phyloP scores from a whole-genome alignment of 345 rosid genomes.

The Rhodomyrtus tomentosa region DNA sequence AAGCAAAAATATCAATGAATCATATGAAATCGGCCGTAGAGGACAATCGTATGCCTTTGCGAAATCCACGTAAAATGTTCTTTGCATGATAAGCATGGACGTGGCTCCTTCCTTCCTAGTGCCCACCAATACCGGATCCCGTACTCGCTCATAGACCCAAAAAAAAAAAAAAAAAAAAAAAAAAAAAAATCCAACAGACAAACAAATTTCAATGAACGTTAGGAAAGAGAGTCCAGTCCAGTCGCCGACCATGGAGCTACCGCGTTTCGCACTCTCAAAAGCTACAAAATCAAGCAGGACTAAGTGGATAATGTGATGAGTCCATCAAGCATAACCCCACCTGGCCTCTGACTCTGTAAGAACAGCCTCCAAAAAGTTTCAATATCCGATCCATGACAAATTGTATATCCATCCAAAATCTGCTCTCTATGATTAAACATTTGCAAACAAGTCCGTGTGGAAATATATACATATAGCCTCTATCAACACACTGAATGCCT shows the following conservation, averaged over 20 bases:
- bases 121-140: neutral
- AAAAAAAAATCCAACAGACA: too few species aligned
- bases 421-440: neutral
- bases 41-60: neutral
- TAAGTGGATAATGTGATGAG: neutral
- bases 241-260: neutral
- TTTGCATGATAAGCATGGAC: neutral
- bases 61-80: neutral
- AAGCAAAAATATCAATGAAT: slow-evolving; percentile 1
- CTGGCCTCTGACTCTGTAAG: neutral
- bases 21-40: neutral
- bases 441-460: neutral
- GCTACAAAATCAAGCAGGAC: neutral
- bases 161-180: too few species aligned
- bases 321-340: neutral
- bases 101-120: neutral
- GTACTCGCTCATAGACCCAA: neutral
- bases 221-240: neutral
- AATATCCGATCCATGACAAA: neutral
- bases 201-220: neutral
- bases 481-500: neutral
- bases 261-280: neutral
- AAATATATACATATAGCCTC: neutral
- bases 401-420: neutral
- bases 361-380: neutral